These are phyloP conservation scores for Colletotrichum eremochloae DNA, from an alignment of 2,329 filamentous ascomycete species.

Conservation along the genomic window DNA sequence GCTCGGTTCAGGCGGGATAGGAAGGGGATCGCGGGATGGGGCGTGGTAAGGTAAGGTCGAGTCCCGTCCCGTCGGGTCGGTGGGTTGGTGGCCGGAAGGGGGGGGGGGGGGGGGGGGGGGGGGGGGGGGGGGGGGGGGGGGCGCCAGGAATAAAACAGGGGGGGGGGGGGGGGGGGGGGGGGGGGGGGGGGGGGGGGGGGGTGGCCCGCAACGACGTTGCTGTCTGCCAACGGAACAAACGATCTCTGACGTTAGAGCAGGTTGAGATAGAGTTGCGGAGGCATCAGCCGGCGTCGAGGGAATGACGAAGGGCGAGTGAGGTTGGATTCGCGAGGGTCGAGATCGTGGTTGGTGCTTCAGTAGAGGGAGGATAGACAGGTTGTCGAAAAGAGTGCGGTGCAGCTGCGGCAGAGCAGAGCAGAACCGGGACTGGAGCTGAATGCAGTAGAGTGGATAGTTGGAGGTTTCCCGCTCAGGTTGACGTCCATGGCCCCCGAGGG, in stretches of 20 bases:
- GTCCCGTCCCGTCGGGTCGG: background rate
- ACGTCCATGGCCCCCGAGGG: conserved; percentile 15
- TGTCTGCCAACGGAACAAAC: conserved; percentile 17
- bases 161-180: background rate
- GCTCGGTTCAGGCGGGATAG: conserved; percentile 1
- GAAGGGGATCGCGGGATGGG: background rate
- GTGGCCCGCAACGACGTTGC: background rate
- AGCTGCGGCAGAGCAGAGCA: conserved; percentile 11
- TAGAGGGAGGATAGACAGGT: conserved; percentile 13
- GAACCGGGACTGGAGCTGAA: conserved; percentile 38
- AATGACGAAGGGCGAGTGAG: background rate
- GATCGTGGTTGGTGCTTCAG: conserved; percentile 6
- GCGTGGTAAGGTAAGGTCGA: conserved; percentile 12
- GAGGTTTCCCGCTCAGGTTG: conserved; percentile 38
- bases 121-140: background rate
- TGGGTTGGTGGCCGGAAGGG: conserved; percentile 10
- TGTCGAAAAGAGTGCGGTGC: conserved; percentile 20
- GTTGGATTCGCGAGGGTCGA: conserved; percentile 9
- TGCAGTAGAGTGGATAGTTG: conserved; percentile 40
- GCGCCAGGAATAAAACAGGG: too few relatives aligned
- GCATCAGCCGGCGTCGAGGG: conserved; percentile 18
- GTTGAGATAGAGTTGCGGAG: background rate
- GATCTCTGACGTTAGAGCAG: conserved; percentile 17
- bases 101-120: background rate
- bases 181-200: background rate